These are phyloP conservation scores for Helichrysum umbraculigerum DNA, from an alignment of 129 eudicot genomes.

Conservation along the genomic window DNA sequence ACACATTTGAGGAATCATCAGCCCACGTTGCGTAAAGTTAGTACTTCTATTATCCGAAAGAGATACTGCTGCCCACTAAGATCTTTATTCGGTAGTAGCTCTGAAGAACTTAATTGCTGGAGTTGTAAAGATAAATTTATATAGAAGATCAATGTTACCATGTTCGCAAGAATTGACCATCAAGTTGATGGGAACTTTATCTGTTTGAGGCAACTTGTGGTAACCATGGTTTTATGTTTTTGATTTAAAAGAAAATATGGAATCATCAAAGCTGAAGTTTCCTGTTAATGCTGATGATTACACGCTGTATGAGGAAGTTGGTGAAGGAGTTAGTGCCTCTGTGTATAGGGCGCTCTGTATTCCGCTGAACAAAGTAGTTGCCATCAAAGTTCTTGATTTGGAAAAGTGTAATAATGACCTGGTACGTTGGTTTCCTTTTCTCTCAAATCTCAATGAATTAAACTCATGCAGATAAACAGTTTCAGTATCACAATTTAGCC, in stretches of 20 bases:
- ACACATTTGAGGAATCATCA: neutral
- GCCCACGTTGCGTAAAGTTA: constrained; percentile 16
- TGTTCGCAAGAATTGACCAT: constrained; percentile 30
- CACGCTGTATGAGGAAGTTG: constrained; percentile 80
- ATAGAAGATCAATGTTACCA: constrained; percentile 41
- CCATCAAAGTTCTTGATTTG: constrained; percentile 95
- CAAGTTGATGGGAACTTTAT: constrained; percentile 22
- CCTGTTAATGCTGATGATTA: constrained; percentile 73
- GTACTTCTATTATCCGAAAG: neutral
- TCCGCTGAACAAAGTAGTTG: constrained; percentile 78
- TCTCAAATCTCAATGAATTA: neutral
- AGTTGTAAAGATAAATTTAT: constrained; percentile 16
- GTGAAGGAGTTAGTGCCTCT: constrained; percentile 96
- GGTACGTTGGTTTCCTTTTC: constrained; percentile 47
- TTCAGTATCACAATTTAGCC: neutral
- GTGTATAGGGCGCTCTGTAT: constrained; percentile 83
- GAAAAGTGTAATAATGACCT: constrained; percentile 94
- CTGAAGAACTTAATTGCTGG: constrained; percentile 13
- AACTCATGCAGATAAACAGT: neutral
- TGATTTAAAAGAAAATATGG: constrained; percentile 51
- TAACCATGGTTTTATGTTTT: constrained; percentile 29
- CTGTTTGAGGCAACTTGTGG: constrained; percentile 30
- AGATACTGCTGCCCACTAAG: neutral
- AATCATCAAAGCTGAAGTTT: constrained; percentile 52
- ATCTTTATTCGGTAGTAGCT: constrained; percentile 16